Conservation (phyloP, 2,329 filamentous ascomycete genomes). For the Aspergillus fumigatus region DNA sequence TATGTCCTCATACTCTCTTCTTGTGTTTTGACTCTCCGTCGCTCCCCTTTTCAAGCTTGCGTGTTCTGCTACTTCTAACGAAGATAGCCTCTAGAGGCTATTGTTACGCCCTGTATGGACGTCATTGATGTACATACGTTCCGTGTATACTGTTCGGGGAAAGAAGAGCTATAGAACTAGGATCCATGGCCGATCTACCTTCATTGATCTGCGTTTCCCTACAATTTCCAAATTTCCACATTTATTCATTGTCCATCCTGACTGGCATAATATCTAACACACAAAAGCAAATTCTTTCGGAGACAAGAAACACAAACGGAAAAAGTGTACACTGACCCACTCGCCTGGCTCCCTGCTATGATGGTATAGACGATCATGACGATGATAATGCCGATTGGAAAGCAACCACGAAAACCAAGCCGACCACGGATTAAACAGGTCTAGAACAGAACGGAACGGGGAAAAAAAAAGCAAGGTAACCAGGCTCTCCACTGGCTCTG, state of each 20-base stretch:
- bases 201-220: constrained; percentile 9
- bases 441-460: constrained; percentile 7
- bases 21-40: not conserved
- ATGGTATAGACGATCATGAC: constrained; percentile 20
- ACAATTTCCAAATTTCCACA: constrained; percentile 19
- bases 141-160: not conserved
- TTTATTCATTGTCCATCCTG: constrained; percentile 15
- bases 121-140: not conserved
- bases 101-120: not conserved
- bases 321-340: constrained; percentile 17
- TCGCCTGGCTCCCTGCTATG: constrained; percentile 27
- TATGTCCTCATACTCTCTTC: not conserved
- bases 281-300: constrained; percentile 5
- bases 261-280: constrained; percentile 13
- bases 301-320: constrained; percentile 9
- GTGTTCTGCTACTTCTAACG: not conserved
- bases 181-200: not conserved
- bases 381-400: constrained; percentile 18
- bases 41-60: no score
- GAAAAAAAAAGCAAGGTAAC: not conserved
- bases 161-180: not conserved
- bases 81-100: not conserved
- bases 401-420: constrained; percentile 16
- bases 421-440: constrained; percentile 6
- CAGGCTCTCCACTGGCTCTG: not conserved